Evolutionary conservation across 495 filamentous ascomycete genomes (phyloP).

Genomic region (Talaromyces adpressus): DNA sequence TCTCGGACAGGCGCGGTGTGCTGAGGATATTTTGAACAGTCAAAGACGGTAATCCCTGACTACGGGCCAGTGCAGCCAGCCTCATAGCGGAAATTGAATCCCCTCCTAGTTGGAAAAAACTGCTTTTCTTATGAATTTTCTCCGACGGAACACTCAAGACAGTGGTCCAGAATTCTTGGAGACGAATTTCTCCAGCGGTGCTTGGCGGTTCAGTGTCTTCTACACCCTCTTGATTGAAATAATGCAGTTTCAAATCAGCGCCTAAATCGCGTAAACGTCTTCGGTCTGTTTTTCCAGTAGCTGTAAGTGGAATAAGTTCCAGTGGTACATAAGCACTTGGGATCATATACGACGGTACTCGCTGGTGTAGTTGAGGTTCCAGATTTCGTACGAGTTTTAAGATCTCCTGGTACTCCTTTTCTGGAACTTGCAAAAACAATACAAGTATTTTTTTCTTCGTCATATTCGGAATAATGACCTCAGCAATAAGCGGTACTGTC

Average conservation of each 20-base stretch:
- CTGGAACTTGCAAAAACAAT: not conserved
- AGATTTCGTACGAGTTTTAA: not conserved
- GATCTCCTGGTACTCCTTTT: not conserved
- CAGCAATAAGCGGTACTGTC: not conserved
- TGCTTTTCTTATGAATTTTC: conserved; percentile 29
- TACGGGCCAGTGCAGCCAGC: not conserved
- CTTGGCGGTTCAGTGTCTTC: not conserved
- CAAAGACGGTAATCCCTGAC: conserved; percentile 9
- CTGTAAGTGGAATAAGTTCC: conserved; percentile 35
- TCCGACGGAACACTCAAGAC: not conserved
- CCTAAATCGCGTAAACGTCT: conserved; percentile 26
- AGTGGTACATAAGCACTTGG: conserved; percentile 47
- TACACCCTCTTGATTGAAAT: not conserved
- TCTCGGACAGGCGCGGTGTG: conserved; percentile 24
- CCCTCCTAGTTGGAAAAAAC: conserved; percentile 48
- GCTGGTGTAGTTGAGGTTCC: not conserved
- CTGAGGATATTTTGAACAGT: conserved; percentile 30
- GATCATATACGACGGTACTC: conserved; percentile 43
- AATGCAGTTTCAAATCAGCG: not conserved
- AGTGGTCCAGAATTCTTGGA: not conserved
- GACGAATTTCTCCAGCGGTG: not conserved
- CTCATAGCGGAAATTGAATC: conserved; percentile 50
- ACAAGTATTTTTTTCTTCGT: not conserved
- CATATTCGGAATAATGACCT: not conserved
- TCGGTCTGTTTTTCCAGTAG: conserved; percentile 48